Conservation (phyloP, 345 rosid genomes). For the Salix arbutifolia region DNA sequence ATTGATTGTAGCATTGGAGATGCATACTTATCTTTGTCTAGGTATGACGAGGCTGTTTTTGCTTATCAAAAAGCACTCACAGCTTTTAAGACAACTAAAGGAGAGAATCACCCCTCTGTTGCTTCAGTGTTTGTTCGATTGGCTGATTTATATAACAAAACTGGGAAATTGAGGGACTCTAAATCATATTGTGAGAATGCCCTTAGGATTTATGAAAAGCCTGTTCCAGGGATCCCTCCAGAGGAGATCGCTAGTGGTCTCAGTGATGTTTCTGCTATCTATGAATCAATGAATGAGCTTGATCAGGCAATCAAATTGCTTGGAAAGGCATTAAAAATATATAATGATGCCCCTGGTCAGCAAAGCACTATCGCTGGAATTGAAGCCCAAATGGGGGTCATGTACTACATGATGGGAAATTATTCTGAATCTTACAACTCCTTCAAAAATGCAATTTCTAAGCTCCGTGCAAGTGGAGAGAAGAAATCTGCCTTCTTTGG, state of each 20-base stretch:
- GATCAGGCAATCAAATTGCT: conserved; percentile 65
- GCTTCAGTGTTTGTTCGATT: conserved; percentile 77
- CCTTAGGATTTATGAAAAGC: conserved; percentile 58
- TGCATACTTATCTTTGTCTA: conserved; percentile 69
- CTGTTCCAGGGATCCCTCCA: conserved; percentile 48
- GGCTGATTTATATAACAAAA: conserved; percentile 79
- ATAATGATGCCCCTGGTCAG: conserved; percentile 59
- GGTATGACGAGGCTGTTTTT: conserved; percentile 82
- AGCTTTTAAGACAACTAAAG: conserved; percentile 63
- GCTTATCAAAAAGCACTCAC: conserved; percentile 87
- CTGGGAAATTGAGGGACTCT: conserved; percentile 73
- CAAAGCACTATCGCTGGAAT: conserved; percentile 80
- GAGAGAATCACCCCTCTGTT: conserved; percentile 76
- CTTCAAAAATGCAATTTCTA: conserved; percentile 59
- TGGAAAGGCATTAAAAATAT: conserved; percentile 58
- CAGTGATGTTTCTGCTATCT: conserved; percentile 76
- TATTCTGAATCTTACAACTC: conserved; percentile 61
- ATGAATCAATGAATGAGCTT: conserved; percentile 77
- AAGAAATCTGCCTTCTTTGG: conserved; percentile 78
- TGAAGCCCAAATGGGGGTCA: conserved; percentile 91
- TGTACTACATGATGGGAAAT: conserved; percentile 78
- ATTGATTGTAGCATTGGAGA: conserved; percentile 92
- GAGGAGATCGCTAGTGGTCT: conserved; percentile 87
- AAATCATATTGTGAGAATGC: conserved; percentile 84
- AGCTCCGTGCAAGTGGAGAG: conserved; percentile 75